These are phyloP conservation scores for Sherardia arvensis DNA, from an alignment of 257 asterid genomes.

Conservation along the genomic window DNA sequence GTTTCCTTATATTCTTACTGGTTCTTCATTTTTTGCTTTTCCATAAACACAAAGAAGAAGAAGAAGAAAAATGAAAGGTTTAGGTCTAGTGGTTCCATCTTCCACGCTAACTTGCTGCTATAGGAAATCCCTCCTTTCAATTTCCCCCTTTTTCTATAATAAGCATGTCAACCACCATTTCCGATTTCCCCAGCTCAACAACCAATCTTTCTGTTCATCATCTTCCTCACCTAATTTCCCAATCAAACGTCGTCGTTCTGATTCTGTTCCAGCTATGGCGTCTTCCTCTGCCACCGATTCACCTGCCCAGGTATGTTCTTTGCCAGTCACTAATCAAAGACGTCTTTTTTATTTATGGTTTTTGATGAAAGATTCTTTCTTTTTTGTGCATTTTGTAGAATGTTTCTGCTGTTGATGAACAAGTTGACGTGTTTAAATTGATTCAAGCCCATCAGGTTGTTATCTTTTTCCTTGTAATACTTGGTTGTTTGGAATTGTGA, in stretches of 20 bases:
- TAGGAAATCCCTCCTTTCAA: slow-evolving; percentile 1
- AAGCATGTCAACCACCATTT: not conserved
- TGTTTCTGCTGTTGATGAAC: slow-evolving; percentile 24
- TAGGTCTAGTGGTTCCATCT: slow-evolving; percentile 10
- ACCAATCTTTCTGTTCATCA: not conserved
- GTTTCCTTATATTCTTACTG: not conserved
- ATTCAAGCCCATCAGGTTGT: slow-evolving; percentile 84
- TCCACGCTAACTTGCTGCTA: slow-evolving; percentile 6
- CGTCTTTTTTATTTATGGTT: not conserved
- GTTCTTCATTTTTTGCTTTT: too few species aligned
- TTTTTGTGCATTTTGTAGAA: slow-evolving; percentile 22
- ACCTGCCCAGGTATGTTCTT: slow-evolving; percentile 10
- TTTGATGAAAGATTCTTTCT: not conserved
- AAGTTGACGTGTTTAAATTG: slow-evolving; percentile 40
- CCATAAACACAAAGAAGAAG: not conserved
- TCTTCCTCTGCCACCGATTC: slow-evolving; percentile 16
- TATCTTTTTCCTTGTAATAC: not conserved
- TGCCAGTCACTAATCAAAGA: not conserved
- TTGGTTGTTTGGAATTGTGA: not conserved
- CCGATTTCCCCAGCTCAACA: not conserved
- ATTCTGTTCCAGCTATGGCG: slow-evolving; percentile 19
- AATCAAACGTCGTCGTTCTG: slow-evolving; percentile 3
- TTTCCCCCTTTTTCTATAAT: not conserved
- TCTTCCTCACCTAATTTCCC: slow-evolving; percentile 3
- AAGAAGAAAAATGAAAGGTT: slow-evolving; percentile 13